Evolutionary conservation across 2,329 filamentous ascomycete species (phyloP).

Genomic region (Diaporthe australafricana): DNA sequence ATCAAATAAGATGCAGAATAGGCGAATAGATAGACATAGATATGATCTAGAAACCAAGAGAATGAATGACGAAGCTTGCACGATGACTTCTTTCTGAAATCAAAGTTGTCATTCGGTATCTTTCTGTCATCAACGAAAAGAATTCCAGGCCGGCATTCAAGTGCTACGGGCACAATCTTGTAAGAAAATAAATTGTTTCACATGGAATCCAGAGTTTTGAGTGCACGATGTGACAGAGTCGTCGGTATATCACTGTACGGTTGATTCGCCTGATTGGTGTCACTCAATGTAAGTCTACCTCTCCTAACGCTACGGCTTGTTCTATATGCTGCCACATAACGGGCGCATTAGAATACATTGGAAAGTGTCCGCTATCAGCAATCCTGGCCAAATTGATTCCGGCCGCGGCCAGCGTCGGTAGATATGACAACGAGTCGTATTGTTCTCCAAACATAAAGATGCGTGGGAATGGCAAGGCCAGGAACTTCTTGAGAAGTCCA

Average conservation of each 20-base stretch:
- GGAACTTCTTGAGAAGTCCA: not conserved
- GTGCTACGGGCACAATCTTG: not conserved
- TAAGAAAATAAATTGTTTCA: too few relatives aligned
- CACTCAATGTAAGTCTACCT: not conserved
- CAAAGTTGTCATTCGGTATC: too few relatives aligned
- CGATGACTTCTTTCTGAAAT: too few relatives aligned
- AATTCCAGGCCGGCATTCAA: not conserved
- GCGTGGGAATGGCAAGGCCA: not conserved
- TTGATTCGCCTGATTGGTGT: not conserved
- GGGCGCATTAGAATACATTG: constrained; percentile 2
- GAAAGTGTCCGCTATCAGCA: not conserved
- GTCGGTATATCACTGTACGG: fast-evolving
- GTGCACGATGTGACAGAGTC: not conserved
- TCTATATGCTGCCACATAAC: constrained; percentile 1
- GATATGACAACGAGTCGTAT: not conserved
- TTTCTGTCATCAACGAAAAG: too few relatives aligned
- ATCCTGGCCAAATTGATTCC: not conserved
- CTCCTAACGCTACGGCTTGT: not conserved
- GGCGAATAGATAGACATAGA: too few relatives aligned
- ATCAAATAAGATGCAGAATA: too few relatives aligned
- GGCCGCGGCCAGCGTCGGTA: not conserved
- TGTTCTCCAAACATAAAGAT: not conserved
- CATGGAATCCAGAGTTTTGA: not conserved
- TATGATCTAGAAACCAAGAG: too few relatives aligned
- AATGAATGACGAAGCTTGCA: too few relatives aligned